Evolutionary conservation across 179 eudicot species (phyloP).

Genomic region (Silene noctiflora): DNA sequence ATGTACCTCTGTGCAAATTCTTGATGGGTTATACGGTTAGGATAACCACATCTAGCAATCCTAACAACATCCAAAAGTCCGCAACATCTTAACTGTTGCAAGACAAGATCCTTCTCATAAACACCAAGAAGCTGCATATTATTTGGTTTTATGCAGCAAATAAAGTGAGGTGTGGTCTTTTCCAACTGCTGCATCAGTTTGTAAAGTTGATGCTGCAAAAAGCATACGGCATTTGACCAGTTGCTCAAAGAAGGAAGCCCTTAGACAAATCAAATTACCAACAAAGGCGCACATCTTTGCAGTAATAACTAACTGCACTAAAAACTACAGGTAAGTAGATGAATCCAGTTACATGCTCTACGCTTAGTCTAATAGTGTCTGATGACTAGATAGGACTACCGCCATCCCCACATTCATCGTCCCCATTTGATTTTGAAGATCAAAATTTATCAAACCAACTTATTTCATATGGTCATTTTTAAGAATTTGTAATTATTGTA

Average conservation of each 20-base stretch:
- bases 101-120: conserved; percentile 70
- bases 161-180: conserved; percentile 81
- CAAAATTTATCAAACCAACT: too few species aligned
- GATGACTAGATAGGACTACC: too few species aligned
- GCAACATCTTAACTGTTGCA: conserved; percentile 83
- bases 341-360: not conserved
- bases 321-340: not conserved
- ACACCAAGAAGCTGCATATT: conserved; percentile 64
- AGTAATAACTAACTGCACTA: not conserved
- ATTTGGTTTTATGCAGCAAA: conserved; percentile 87
- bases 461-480: too few species aligned
- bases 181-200: conserved; percentile 84
- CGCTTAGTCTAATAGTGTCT: too few species aligned
- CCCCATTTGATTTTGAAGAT: too few species aligned
- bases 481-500: too few species aligned
- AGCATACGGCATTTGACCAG: not conserved
- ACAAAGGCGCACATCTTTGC: not conserved
- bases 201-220: conserved; percentile 57
- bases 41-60: conserved; percentile 82
- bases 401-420: too few species aligned
- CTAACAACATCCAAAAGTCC: conserved; percentile 87
- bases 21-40: conserved; percentile 77
- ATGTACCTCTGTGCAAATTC: conserved; percentile 76
- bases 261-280: not conserved
- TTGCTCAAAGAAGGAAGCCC: conserved; percentile 2